These are phyloP conservation scores for Sclerotinia sclerotiorum DNA, from an alignment of 2,329 filamentous ascomycete genomes.

Conservation along the genomic window DNA sequence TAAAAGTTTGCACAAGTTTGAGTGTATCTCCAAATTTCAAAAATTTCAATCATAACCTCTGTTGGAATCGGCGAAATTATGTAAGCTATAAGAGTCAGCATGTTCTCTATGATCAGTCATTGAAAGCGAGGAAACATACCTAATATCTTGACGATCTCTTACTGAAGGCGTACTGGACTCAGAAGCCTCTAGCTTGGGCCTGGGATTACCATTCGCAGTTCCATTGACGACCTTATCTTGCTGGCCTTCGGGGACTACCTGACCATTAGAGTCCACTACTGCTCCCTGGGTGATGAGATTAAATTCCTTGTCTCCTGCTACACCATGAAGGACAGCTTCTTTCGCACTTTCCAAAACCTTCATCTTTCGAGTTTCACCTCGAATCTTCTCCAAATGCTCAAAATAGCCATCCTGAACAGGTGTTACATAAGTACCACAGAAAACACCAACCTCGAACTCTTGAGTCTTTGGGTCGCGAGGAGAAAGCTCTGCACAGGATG, in stretches of 20 bases:
- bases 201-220: constrained; percentile 31
- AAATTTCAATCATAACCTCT: constrained; percentile 34
- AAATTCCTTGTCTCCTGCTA: constrained; percentile 59
- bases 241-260: constrained; percentile 50
- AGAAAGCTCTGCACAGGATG: constrained; percentile 71
- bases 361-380: constrained; percentile 67
- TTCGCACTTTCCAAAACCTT: constrained; percentile 65
- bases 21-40: background rate
- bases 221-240: constrained; percentile 27
- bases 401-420: constrained; percentile 79
- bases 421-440: constrained; percentile 84
- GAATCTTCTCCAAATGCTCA: constrained; percentile 69
- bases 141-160: constrained; percentile 41
- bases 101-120: background rate
- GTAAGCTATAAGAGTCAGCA: constrained; percentile 20
- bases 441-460: constrained; percentile 87
- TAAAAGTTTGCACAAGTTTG: background rate
- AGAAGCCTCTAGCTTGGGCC: constrained; percentile 37
- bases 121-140: constrained; percentile 29
- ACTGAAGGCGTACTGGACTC: constrained; percentile 36
- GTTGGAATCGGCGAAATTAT: constrained; percentile 33
- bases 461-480: constrained; percentile 53
- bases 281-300: constrained; percentile 63
- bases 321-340: constrained; percentile 62
- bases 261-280: constrained; percentile 54